Evolutionary conservation across 208 protist genomes (phyloP).

Genomic region (Acanthamoeba sp.): DNA sequence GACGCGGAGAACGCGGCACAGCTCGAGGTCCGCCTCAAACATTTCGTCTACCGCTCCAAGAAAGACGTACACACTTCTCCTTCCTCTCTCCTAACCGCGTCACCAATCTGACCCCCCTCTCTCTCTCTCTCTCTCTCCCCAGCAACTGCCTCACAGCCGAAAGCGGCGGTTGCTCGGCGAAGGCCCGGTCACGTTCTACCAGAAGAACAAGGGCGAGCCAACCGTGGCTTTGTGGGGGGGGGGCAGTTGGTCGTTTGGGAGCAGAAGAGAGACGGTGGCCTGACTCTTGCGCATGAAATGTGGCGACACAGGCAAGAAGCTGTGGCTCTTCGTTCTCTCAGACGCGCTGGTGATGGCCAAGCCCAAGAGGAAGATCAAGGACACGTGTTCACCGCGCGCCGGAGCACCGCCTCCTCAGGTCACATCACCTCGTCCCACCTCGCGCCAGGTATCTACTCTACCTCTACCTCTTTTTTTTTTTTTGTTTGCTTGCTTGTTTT

Average conservation of each 20-base stretch:
- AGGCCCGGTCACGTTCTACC: background rate
- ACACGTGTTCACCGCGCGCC: no score
- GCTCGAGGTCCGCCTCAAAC: background rate
- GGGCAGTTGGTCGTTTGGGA: background rate
- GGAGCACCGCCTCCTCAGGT: background rate
- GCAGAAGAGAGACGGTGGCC: no score
- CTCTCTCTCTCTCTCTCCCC: no score
- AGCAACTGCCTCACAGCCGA: background rate
- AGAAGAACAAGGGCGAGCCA: background rate
- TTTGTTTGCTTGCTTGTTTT: background rate
- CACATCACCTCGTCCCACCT: background rate
- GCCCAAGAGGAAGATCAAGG: background rate
- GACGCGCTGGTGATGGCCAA: slow-evolving; percentile 35
- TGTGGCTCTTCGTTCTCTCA: slow-evolving; percentile 7
- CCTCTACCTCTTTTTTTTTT: background rate
- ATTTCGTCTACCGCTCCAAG: slow-evolving; percentile 3
- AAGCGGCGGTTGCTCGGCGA: background rate
- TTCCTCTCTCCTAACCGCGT: background rate
- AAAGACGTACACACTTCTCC: background rate
- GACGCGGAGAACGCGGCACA: background rate
- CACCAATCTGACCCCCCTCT: no score
- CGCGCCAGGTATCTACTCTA: background rate
- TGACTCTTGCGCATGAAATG: no score
- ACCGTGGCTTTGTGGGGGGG: background rate
- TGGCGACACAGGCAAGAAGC: background rate